These are phyloP conservation scores for Penicillium parvum DNA, from an alignment of 495 filamentous ascomycete genomes.

Conservation along the genomic window DNA sequence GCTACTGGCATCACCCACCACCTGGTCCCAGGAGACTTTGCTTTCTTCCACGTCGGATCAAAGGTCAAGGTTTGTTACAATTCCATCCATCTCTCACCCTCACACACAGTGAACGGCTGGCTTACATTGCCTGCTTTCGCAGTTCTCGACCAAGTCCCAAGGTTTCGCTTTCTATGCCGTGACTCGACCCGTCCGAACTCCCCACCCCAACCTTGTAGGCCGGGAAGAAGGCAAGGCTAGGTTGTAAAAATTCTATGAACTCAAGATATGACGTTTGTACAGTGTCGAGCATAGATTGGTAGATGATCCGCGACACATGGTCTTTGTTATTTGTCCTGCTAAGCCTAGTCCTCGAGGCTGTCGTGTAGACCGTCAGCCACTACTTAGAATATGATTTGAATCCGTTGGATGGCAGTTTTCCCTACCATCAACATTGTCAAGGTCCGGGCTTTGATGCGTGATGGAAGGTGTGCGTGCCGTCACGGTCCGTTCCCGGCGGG, in stretches of 20 bases:
- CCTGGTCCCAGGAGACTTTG: conserved; percentile 30
- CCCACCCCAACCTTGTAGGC: conserved; percentile 24
- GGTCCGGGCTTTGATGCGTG: too few relatives aligned
- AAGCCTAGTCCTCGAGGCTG: too few relatives aligned
- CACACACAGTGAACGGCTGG: background rate
- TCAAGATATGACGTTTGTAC: too few relatives aligned
- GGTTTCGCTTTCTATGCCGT: conserved; percentile 31
- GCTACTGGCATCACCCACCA: conserved; percentile 31
- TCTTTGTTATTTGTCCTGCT: too few relatives aligned
- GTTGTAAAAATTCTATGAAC: conserved; percentile 6
- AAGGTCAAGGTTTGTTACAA: conserved; percentile 27
- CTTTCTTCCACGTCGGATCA: conserved; percentile 31
- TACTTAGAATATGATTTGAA: too few relatives aligned
- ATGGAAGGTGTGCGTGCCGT: too few relatives aligned
- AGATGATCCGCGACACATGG: too few relatives aligned
- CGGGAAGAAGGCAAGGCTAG: conserved; percentile 21
- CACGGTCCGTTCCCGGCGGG: too few relatives aligned
- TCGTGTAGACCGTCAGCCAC: too few relatives aligned
- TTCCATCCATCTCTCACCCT: background rate
- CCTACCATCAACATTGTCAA: too few relatives aligned
- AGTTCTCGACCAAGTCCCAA: conserved; percentile 33
- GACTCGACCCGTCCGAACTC: conserved; percentile 22
- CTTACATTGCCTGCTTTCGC: conserved; percentile 5
- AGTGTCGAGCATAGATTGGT: too few relatives aligned
- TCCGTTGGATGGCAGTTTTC: too few relatives aligned